Conservation (phyloP, 257 asterid genomes). For the Nicotiana tabacum region DNA sequence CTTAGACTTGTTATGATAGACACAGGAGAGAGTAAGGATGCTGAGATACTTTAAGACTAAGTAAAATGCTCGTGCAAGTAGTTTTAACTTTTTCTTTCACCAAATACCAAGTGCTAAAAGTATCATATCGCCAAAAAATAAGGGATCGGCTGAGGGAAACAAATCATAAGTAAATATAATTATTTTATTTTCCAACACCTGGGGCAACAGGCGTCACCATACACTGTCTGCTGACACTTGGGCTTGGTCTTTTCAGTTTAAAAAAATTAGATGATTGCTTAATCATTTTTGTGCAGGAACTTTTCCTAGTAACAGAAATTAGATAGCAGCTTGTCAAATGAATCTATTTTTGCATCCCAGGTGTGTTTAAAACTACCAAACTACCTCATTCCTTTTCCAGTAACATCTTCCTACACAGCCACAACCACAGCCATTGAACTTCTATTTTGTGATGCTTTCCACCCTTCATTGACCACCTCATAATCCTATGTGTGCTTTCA, state of each 20-base stretch:
- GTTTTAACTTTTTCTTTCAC: background rate
- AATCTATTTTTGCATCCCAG: background rate
- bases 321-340: background rate
- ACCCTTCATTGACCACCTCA: background rate
- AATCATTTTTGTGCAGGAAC: background rate
- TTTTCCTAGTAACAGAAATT: conserved; percentile 6
- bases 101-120: background rate
- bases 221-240: background rate
- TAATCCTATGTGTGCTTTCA: background rate
- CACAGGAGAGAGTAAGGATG: background rate
- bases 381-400: background rate
- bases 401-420: background rate
- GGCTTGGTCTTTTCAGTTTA: background rate
- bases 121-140: background rate
- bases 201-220: background rate
- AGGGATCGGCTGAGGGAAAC: background rate
- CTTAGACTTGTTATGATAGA: background rate
- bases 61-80: background rate
- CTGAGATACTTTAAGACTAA: background rate
- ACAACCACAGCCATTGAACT: background rate
- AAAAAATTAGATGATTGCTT: background rate
- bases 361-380: background rate
- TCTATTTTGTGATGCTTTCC: background rate
- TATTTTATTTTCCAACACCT: background rate
- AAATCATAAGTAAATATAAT: background rate